phyloP scores from a whole-genome alignment of 73 alveolate species.

The Paramecium sonneborni region DNA sequence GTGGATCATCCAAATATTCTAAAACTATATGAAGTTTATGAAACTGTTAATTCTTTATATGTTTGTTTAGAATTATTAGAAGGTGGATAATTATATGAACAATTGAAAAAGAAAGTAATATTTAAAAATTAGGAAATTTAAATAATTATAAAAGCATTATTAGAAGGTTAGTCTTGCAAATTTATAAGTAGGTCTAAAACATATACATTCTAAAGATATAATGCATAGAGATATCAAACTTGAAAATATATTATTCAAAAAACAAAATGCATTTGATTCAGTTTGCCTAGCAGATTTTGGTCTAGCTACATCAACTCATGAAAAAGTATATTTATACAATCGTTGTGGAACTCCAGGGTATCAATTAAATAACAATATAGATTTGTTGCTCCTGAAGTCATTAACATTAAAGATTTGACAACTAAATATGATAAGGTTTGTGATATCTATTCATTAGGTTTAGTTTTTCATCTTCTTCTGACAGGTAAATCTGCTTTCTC shows the following conservation, averaged over 20 bases:
- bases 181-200: slow-evolving; percentile 12
- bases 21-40: slow-evolving; percentile 76
- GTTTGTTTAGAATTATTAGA: slow-evolving; percentile 72
- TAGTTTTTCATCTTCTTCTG: slow-evolving; percentile 55
- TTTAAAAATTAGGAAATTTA: slow-evolving; percentile 10
- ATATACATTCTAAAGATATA: slow-evolving; percentile 28
- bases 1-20: slow-evolving; percentile 90
- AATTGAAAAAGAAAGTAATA: slow-evolving; percentile 61
- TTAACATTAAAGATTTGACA: slow-evolving; percentile 51
- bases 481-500: slow-evolving; percentile 13
- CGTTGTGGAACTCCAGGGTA: slow-evolving; percentile 67
- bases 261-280: not conserved
- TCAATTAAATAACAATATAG: not conserved
- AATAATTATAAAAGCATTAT: slow-evolving; percentile 24
- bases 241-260: slow-evolving; percentile 52
- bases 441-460: slow-evolving; percentile 48
- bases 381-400: slow-evolving; percentile 66
- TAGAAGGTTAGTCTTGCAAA: no score
- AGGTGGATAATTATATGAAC: slow-evolving; percentile 83
- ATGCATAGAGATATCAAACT: slow-evolving; percentile 64
- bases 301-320: slow-evolving; percentile 11
- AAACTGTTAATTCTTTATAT: slow-evolving; percentile 74
- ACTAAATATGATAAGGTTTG: slow-evolving; percentile 60
- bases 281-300: slow-evolving; percentile 52
- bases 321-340: not conserved